Conservation (phyloP, 805 yeast species). For the Candida hispaniensis region DNA sequence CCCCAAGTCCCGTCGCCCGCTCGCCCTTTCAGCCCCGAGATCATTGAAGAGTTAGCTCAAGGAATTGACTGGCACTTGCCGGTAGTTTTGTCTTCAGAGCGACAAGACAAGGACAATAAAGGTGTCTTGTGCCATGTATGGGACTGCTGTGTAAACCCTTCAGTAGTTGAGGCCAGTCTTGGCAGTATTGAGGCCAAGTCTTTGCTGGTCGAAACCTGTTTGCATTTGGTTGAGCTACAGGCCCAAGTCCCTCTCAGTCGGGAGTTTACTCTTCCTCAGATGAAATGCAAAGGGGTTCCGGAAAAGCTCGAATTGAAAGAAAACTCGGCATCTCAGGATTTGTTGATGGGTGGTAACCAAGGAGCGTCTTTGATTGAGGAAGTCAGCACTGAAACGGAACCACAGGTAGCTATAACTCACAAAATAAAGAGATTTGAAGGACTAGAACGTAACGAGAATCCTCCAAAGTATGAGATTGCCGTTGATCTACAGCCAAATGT, state of each 20-base stretch:
- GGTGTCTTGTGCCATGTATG: constrained; percentile 54
- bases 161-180: constrained; percentile 52
- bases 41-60: constrained; percentile 52
- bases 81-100: constrained; percentile 50
- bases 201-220: constrained; percentile 71
- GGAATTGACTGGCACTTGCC: constrained; percentile 81
- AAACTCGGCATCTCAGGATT: no score
- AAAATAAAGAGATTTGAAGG: no score
- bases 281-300: constrained; percentile 57
- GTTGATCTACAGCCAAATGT: no score
- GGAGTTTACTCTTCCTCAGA: constrained; percentile 54
- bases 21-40: constrained; percentile 40
- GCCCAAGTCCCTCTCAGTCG: constrained; percentile 46
- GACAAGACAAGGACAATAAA: constrained; percentile 49
- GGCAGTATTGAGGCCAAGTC: constrained; percentile 48
- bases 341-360: no score
- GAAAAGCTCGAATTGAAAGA: constrained; percentile 29
- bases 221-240: constrained; percentile 62
- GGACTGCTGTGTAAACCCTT: constrained; percentile 68
- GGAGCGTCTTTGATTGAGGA: no score
- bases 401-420: no score
- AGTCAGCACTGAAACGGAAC: no score
- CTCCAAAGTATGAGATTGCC: no score
- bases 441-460: no score
- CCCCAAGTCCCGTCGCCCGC: constrained; percentile 55